Percentiles rank a stretch among this genome's conserved stretches.
phyloP scores from a whole-genome alignment of 805 yeast genomes.

The Jamesozyma gamospora region DNA sequence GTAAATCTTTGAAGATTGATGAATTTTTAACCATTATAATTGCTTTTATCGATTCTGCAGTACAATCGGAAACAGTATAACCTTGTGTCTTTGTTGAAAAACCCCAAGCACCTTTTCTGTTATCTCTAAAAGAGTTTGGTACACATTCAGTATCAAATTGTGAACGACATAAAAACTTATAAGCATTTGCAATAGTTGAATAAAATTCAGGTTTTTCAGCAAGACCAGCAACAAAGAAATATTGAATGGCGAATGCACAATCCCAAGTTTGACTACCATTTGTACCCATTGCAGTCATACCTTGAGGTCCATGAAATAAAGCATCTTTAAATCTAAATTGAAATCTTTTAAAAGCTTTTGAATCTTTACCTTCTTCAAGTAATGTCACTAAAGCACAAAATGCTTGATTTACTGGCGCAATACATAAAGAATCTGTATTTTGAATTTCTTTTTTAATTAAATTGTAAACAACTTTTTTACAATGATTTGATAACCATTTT shows the following conservation, averaged over 20 bases:
- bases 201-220: constrained; percentile 60
- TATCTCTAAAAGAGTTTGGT: constrained; percentile 72
- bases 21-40: constrained; percentile 80
- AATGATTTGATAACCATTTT: constrained; percentile 47
- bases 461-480: constrained; percentile 47
- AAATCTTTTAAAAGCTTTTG: constrained; percentile 47
- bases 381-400: constrained; percentile 67
- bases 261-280: constrained; percentile 99
- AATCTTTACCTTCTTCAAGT: constrained; percentile 58
- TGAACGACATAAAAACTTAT: constrained; percentile 62
- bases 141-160: constrained; percentile 79
- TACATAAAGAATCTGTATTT: constrained; percentile 73
- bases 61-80: constrained; percentile 91
- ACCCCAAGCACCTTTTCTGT: constrained; percentile 87
- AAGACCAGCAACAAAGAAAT: constrained; percentile 67
- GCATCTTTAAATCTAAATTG: constrained; percentile 61
- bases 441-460: constrained; percentile 61
- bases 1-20: constrained; percentile 38
- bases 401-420: constrained; percentile 91
- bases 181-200: constrained; percentile 53
- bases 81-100: constrained; percentile 95
- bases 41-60: constrained; percentile 92
- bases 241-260: constrained; percentile 81
- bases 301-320: constrained; percentile 77
- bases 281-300: constrained; percentile 91